These are phyloP conservation scores for Capsella bursapastoris DNA, from an alignment of 345 rosid genomes.

Conservation along the genomic window DNA sequence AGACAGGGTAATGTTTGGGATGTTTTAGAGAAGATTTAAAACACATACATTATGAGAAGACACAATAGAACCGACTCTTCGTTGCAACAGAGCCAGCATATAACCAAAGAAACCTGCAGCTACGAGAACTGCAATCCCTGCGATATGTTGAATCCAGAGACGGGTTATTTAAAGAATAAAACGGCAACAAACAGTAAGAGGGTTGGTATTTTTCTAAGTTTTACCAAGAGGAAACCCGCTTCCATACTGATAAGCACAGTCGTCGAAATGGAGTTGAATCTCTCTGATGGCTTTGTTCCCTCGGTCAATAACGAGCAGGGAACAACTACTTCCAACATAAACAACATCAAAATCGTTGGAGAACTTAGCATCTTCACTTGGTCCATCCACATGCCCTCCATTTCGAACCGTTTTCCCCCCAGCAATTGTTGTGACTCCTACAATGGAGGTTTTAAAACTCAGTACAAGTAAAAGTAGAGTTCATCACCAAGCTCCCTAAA, in stretches of 20 bases:
- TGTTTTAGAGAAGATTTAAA: not conserved
- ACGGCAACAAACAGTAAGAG: not conserved
- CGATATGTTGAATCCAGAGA: conserved; percentile 11
- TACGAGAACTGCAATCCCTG: conserved; percentile 93
- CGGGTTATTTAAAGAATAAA: not conserved
- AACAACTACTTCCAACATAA: conserved; percentile 97
- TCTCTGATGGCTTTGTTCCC: conserved; percentile 93
- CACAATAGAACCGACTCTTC: conserved; percentile 67
- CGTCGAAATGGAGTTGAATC: conserved; percentile 97
- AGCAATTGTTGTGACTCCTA: conserved; percentile 98
- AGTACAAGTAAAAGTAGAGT: not conserved
- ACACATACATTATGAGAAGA: conserved; percentile 72
- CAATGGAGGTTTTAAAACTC: conserved; percentile 21
- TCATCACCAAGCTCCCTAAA: not conserved
- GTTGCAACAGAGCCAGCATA: conserved; percentile 94
- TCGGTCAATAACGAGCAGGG: conserved; percentile 91
- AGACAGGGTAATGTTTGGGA: not conserved
- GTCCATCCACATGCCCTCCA: conserved; percentile 94
- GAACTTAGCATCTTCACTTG: conserved; percentile 97
- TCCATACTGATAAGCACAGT: conserved; percentile 96
- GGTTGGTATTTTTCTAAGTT: not conserved
- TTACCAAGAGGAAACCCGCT: conserved; percentile 95
- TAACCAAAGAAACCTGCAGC: conserved; percentile 96
- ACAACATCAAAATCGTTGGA: conserved; percentile 96
- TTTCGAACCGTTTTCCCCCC: conserved; percentile 84